phyloP scores from a whole-genome alignment of 176 grass and related monocot species.

The Avena insularis region DNA sequence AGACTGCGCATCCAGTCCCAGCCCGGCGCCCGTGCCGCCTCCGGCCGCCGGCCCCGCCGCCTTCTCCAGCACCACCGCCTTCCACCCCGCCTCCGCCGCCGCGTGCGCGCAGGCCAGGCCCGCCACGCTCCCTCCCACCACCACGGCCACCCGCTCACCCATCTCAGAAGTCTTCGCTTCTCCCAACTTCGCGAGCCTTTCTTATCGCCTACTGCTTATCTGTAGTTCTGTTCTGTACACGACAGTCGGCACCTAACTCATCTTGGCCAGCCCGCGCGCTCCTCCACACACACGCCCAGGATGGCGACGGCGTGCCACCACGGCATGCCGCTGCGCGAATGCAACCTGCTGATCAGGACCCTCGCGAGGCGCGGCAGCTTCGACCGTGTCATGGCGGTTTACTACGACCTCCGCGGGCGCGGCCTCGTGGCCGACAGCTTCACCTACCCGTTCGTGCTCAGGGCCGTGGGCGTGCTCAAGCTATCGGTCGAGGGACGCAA shows the following conservation, averaged over 20 bases:
- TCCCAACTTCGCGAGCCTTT: neutral
- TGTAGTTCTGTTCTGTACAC: neutral
- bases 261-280: slow-evolving; percentile 11
- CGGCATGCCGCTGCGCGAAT: slow-evolving; percentile 50
- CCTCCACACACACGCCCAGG: slow-evolving; percentile 40
- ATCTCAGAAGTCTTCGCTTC: slow-evolving; percentile 13
- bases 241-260: neutral
- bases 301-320: slow-evolving; percentile 38
- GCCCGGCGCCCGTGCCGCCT: slow-evolving; percentile 69
- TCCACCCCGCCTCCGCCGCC: slow-evolving; percentile 62
- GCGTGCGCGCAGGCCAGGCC: slow-evolving; percentile 85
- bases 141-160: slow-evolving; percentile 60
- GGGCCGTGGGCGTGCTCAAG: slow-evolving; percentile 54
- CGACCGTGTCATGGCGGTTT: slow-evolving; percentile 47
- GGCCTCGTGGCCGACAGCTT: slow-evolving; percentile 66
- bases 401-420: slow-evolving; percentile 53
- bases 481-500: slow-evolving; percentile 54
- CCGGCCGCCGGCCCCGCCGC: slow-evolving; percentile 54
- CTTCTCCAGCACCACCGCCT: slow-evolving; percentile 75
- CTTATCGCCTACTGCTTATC: slow-evolving; percentile 11
- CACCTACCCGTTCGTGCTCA: slow-evolving; percentile 74
- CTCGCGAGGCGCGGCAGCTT: slow-evolving; percentile 50
- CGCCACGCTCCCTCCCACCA: slow-evolving; percentile 85
- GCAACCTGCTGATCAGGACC: slow-evolving; percentile 70
- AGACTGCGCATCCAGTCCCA: slow-evolving; percentile 76